Evolutionary conservation across 2,329 filamentous ascomycete genomes (phyloP).

Genomic region (Boeremia lycopersici): DNA sequence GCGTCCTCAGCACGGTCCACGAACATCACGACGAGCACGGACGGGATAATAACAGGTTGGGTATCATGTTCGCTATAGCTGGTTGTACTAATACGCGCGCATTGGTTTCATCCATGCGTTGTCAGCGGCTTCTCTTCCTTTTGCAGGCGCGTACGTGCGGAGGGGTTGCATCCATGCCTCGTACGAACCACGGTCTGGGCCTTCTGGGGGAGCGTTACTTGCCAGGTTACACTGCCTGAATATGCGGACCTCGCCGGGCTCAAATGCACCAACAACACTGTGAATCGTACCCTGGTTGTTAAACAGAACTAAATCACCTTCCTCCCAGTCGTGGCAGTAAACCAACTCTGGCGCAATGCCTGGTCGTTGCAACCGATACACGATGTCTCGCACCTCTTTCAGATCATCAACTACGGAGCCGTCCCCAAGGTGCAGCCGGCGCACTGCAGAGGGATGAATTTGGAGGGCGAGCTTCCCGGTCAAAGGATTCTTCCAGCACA

Average conservation of each 20-base stretch:
- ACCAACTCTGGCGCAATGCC: constrained; percentile 72
- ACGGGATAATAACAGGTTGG: constrained; percentile 2
- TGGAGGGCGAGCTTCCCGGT: constrained; percentile 73
- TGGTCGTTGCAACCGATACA: constrained; percentile 74
- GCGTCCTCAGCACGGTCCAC: constrained; percentile 6
- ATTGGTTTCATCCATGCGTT: constrained; percentile 19
- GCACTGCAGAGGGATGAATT: constrained; percentile 74
- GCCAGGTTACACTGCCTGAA: constrained; percentile 83
- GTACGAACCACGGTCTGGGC: constrained; percentile 30
- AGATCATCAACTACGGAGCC: constrained; percentile 74
- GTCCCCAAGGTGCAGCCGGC: constrained; percentile 69
- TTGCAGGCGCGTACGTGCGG: constrained; percentile 13
- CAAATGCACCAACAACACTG: constrained; percentile 76
- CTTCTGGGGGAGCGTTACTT: constrained; percentile 63
- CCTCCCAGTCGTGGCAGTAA: constrained; percentile 77
- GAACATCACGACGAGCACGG: constrained; percentile 8
- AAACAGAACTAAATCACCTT: constrained; percentile 78
- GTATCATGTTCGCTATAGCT: constrained; percentile 10
- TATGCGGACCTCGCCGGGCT: constrained; percentile 72
- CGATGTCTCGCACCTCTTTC: constrained; percentile 67
- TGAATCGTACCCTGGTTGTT: constrained; percentile 79
- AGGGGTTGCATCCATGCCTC: constrained; percentile 13
- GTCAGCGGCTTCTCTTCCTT: constrained; percentile 4
- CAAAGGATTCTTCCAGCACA: constrained; percentile 78
- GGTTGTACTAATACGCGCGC: constrained; percentile 14